Evolutionary conservation across 345 rosid genomes (phyloP), one percentile per base, ranked within the genome.

Genomic region (Tarenaya hassleriana): DNA sequence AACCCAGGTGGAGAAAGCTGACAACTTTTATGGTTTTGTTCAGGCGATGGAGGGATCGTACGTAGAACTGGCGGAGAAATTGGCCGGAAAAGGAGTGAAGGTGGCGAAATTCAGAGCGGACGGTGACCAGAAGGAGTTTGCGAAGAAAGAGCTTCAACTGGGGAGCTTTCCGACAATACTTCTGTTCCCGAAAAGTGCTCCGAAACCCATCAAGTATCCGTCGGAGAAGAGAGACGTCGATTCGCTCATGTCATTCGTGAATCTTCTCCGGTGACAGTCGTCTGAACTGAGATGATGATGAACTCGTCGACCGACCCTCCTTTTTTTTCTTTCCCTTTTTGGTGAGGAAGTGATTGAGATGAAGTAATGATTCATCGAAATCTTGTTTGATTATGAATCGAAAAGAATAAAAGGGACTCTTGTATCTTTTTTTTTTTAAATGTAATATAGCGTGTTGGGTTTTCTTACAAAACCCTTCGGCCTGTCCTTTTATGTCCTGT

Each of bases 71-170:
- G 84, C 86, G 0, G 82, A 79, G 41, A 75, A 79, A 62, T 47
- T 84, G 47, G 79, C 68, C 0, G 86, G 82, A 19, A 71, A 68
- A 2, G 86, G 86, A 5, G 82, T 84, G 67, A 81, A 81, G 69
- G 89, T 84, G 11, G 94, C 78, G 17, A 81, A 84, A 64, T 84
- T 84, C 71, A 67, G 62, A 41, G 88, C 94, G 11, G 94, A 84
- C 14, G 89, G 81, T 4, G 77, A 74, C 7, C 77, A 81, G 56
- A 81, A 84, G 64, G 86, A 77, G 53, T 84, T 67, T 34, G 82
- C 94, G 0, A 60, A 72, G 64, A 52, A 54, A 42, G 78, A 79
- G 47, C 56, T 81, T 71, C 82, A 81, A 53, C 73, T 79, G 3
- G 77, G 62, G 54, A 84, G 88, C 76, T 84, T 84, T 57, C 94